Conservation (phyloP, 1,139 yeast species). For the Pneumocystis wakefieldiae region DNA sequence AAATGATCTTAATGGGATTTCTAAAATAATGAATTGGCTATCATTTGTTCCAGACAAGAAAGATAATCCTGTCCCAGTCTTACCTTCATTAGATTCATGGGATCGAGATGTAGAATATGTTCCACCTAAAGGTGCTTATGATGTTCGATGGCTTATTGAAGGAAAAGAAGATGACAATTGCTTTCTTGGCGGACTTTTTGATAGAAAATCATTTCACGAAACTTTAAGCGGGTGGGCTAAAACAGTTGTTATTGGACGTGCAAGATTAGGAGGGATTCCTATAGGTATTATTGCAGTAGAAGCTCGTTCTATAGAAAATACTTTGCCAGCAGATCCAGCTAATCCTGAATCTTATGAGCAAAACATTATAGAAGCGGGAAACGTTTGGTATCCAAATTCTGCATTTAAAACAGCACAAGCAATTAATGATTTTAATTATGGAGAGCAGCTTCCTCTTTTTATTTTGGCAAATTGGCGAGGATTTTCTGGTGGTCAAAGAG, state of each 20-base stretch:
- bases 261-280: conserved; percentile 96
- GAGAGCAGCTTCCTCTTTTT: conserved; percentile 95
- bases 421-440: conserved; percentile 88
- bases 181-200: conserved; percentile 79
- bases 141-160: conserved; percentile 87
- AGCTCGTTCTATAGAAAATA: conserved; percentile 73
- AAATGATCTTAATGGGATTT: conserved; percentile 93
- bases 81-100: conserved; percentile 69
- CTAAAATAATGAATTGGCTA: conserved; percentile 87
- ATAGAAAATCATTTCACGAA: conserved; percentile 84
- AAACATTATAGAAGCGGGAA: conserved; percentile 89
- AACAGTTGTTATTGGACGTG: conserved; percentile 97
- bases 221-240: conserved; percentile 98
- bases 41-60: conserved; percentile 90
- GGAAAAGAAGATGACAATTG: conserved; percentile 54
- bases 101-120: conserved; percentile 76
- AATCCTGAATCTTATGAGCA: conserved; percentile 86
- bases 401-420: conserved; percentile 99
- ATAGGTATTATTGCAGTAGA: conserved; percentile 96
- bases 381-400: conserved; percentile 98
- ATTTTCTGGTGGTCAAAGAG: conserved; percentile 99
- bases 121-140: conserved; percentile 68
- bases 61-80: conserved; percentile 78
- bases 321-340: conserved; percentile 95
- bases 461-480: conserved; percentile 99